Base-by-base conservation (phyloP, 768 basidiomycete species). In the Lactarius sp. region DNA sequence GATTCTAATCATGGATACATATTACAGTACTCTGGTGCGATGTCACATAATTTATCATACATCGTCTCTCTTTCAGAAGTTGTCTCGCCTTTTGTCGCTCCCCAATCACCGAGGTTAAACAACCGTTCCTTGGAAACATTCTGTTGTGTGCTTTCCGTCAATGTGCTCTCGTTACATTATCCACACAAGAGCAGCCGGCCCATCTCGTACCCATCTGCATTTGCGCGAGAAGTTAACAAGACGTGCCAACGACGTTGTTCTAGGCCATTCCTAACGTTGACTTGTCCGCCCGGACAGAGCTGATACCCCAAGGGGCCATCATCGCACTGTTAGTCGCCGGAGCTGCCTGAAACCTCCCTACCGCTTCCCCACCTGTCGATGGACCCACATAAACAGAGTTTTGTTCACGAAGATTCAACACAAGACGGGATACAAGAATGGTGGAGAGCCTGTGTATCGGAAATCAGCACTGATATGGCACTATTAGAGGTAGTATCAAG, bases 341-440 rank as follows among this genome's bases (percentile, higher is more conserved):
- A 37, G 37, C 7, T 2, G 56, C 41, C 18, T 37, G 31, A 20
- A 49, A 49, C 33, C 31, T 57, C 46, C 18, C 8, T 14, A n/a
- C 31, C n/a, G 47, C 33, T 46, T 46, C 56, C 42, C 44, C n/a
- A 22, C 27, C 9, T 22, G 33, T 9, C 18, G 56, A 27, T 20
- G 34, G 33, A 18, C 44, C 42, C 9, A 16, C 42, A 6, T 7
- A 18, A 36, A 22, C 16, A 14, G 36, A 6, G 36, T 37, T 7
- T 31, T 59, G 34, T 10, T 34, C 57, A 18, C 57, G 57, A 47
- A 59, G 57, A 49, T 49, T 59, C 22, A 59, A 50, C 47, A 59
- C 42, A 49, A 59, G 47, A 18, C 57, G 57, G 18, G 57, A 59
- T 12, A 59, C 49, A n/a, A 59, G 57, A 3, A 36, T 59, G 57